Conservation (phyloP, 139 green algal genomes). For the Volvox reticuliferus region DNA sequence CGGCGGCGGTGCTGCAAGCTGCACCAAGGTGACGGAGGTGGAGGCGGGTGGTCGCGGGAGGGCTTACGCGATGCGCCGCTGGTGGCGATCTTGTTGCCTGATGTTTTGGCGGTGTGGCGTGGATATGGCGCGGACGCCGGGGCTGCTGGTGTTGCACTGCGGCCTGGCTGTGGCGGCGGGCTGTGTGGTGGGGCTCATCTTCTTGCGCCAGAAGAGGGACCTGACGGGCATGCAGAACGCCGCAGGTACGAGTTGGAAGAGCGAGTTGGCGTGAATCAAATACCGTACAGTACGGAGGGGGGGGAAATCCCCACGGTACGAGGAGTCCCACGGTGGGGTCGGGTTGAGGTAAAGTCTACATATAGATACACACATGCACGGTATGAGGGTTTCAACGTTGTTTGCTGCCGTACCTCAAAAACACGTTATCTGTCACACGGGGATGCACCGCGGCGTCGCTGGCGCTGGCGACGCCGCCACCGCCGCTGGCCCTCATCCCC, state of each 20-base stretch:
- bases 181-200: conserved; percentile 80
- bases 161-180: conserved; percentile 63
- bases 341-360: too few relatives aligned
- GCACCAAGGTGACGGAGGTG: background rate
- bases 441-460: too few relatives aligned
- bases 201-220: conserved; percentile 64
- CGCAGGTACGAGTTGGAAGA: background rate
- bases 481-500: conserved; percentile 2
- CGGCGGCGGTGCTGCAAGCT: background rate
- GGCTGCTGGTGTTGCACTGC: conserved; percentile 76
- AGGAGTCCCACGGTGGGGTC: too few relatives aligned
- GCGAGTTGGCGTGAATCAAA: too few relatives aligned
- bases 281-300: too few relatives aligned
- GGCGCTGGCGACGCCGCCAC: too few relatives aligned
- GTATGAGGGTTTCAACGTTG: too few relatives aligned
- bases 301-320: too few relatives aligned
- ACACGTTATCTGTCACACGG: too few relatives aligned
- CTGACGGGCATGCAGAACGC: conserved; percentile 76
- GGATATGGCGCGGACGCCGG: conserved; percentile 72
- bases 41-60: background rate
- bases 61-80: background rate
- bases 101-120: conserved; percentile 36
- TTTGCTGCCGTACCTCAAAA: too few relatives aligned
- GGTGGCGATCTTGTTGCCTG: conserved; percentile 36
- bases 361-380: too few relatives aligned